A percentile compares a stretch with the other conserved stretches of the same genome.
Evolutionary conservation across 2,329 filamentous ascomycete genomes (phyloP).

Genomic region (Trichoderma koningii): DNA sequence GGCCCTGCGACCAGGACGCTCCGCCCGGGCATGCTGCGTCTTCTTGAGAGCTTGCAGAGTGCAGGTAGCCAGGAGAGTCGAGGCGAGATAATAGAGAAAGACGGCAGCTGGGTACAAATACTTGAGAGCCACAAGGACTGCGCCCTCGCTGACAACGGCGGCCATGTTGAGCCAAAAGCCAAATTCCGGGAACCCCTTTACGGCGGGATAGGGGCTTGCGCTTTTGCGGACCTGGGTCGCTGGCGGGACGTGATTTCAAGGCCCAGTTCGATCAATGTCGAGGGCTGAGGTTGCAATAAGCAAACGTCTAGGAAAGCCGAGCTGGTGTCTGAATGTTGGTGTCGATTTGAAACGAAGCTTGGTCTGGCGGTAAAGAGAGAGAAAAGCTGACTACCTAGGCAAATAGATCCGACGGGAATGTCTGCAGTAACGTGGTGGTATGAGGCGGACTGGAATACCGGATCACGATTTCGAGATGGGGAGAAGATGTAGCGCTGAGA

Average conservation of each 20-base stretch:
- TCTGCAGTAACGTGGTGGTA: slow-evolving; percentile 6
- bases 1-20: slow-evolving; percentile 31
- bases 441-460: background rate
- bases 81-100: slow-evolving; percentile 59
- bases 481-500: background rate
- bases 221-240: slow-evolving; percentile 1
- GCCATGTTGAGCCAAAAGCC: slow-evolving; percentile 26
- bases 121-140: slow-evolving; percentile 51
- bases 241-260: background rate
- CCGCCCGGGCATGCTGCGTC: slow-evolving; percentile 25
- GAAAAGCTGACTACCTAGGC: background rate
- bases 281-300: slow-evolving; percentile 7
- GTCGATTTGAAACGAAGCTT: background rate
- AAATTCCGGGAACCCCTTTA: background rate
- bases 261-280: background rate
- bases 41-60: slow-evolving; percentile 51
- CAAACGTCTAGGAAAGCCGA: background rate
- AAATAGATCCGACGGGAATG: background rate
- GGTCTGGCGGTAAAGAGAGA: background rate
- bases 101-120: slow-evolving; percentile 60
- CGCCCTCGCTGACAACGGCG: slow-evolving; percentile 19
- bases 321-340: background rate
- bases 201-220: slow-evolving; percentile 1
- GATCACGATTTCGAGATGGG: background rate
- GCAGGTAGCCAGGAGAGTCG: slow-evolving; percentile 54